Base-by-base conservation (phyloP, 371 early-diverging fungal genomes). In the Mucor ambiguus region DNA sequence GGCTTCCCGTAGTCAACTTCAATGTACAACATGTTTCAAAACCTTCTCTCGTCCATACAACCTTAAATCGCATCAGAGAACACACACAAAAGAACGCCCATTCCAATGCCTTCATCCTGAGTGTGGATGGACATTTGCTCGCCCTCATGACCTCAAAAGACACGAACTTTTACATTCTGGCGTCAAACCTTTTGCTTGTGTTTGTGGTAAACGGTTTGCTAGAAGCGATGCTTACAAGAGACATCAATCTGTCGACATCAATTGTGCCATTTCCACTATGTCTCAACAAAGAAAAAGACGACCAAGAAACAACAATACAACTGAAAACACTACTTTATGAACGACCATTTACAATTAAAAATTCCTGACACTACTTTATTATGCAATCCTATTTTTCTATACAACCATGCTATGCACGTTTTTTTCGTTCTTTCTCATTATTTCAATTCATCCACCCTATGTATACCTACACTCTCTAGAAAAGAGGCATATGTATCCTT, bases 71-170 rank as follows among this genome's bases (percentile, higher is more conserved):
- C 94, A 93, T 66, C 86, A 85, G 71, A 78, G 89, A 28, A 90
- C 82, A 2, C 93, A 92, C 68, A 89, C 90, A 10, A 83, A 84
- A n/a, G 91, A 89, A 38, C 85, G 86, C 26, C 92, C 92, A 10
- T 90, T 80, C 75, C 80, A 79, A 64, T 91, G 91, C 49, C 78
- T 74, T 5, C 67, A 74, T 32, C 65, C 77, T 14, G 71, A 69
- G 8, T 92, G 92, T 63, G 67, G 69, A 6, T 74, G 80, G 64
- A 83, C 84, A 6, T 92, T 93, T 73, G 79, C 87, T 2, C 81
- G 92, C 3, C 84, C 87, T 22, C 90, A 92, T 70, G 91, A 95
- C 72, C 77, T 93, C 41, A 94, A 93, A 64, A 75, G 96, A n/a
- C 95, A 96, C 71, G 64, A 75, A 7, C 84, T 87, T 58, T 78